These are phyloP conservation scores for Shiraia sp. DNA, from an alignment of 2,329 filamentous ascomycete genomes.

Conservation along the genomic window DNA sequence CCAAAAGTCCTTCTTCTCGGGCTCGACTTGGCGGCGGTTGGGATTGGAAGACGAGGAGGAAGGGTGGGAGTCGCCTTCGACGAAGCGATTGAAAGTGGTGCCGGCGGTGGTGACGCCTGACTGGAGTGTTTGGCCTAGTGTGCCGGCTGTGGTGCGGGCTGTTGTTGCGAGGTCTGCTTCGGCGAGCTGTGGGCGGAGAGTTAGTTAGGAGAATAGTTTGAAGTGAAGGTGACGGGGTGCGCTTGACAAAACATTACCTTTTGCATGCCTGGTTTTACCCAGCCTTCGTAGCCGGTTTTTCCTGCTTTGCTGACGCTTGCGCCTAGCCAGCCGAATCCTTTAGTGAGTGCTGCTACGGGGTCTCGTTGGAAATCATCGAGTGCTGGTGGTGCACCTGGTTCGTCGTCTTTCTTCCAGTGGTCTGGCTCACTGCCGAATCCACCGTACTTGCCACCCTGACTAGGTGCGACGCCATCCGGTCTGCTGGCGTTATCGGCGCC, in stretches of 20 bases:
- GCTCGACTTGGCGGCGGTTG: slow-evolving; percentile 46
- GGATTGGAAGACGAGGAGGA: slow-evolving; percentile 6
- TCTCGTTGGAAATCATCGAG: slow-evolving; percentile 92
- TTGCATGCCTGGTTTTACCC: slow-evolving; percentile 89
- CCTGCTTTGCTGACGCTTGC: slow-evolving; percentile 86
- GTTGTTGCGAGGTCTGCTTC: slow-evolving; percentile 63
- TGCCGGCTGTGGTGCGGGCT: slow-evolving; percentile 61
- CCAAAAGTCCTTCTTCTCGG: slow-evolving; percentile 64
- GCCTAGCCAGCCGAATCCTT: slow-evolving; percentile 93
- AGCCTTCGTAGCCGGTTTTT: slow-evolving; percentile 87
- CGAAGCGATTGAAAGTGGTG: slow-evolving; percentile 81
- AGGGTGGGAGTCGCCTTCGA: slow-evolving; percentile 66
- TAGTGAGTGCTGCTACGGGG: slow-evolving; percentile 82
- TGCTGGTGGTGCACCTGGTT: slow-evolving; percentile 60
- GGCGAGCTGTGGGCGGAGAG: slow-evolving; percentile 63
- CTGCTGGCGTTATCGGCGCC: slow-evolving; percentile 81
- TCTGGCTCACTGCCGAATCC: slow-evolving; percentile 84
- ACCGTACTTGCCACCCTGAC: slow-evolving; percentile 86
- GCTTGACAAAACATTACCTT: slow-evolving; percentile 61
- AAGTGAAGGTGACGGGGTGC: neutral
- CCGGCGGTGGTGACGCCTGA: slow-evolving; percentile 73
- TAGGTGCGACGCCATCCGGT: slow-evolving; percentile 75
- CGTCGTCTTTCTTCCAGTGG: slow-evolving; percentile 50
- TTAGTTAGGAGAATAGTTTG: slow-evolving; percentile 12
- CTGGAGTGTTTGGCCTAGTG: slow-evolving; percentile 64